Evolutionary conservation across 257 asterid species (phyloP).

Genomic region (Jaltomata sinuosa): DNA sequence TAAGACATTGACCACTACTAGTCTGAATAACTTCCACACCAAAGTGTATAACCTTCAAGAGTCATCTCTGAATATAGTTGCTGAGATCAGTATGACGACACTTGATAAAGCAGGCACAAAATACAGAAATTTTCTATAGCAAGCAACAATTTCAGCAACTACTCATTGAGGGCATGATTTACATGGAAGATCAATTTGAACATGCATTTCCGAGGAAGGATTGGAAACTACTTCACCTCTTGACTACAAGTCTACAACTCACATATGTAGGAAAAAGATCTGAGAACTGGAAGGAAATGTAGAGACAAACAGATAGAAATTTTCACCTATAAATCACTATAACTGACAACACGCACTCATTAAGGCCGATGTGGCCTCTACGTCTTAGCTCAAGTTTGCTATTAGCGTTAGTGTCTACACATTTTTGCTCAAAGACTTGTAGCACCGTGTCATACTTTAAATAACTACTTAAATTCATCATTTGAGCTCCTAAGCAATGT

Average conservation of each 20-base stretch:
- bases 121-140: neutral
- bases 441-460: neutral
- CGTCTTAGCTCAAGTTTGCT: neutral
- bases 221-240: neutral
- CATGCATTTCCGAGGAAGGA: neutral
- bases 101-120: neutral
- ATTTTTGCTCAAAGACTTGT: neutral
- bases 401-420: neutral
- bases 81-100: neutral
- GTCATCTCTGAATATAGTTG: neutral
- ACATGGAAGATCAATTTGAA: neutral
- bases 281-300: neutral
- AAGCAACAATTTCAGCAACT: neutral
- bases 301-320: neutral
- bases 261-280: neutral
- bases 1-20: neutral
- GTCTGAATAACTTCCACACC: neutral
- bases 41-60: neutral
- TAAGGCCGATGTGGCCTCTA: neutral
- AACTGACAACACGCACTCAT: neutral
- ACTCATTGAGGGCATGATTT: neutral
- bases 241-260: neutral
- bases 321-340: neutral
- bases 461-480: neutral
- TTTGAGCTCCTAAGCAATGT: neutral